Conservation (phyloP, 345 rosid species). For the Aquilaria sinensis region DNA sequence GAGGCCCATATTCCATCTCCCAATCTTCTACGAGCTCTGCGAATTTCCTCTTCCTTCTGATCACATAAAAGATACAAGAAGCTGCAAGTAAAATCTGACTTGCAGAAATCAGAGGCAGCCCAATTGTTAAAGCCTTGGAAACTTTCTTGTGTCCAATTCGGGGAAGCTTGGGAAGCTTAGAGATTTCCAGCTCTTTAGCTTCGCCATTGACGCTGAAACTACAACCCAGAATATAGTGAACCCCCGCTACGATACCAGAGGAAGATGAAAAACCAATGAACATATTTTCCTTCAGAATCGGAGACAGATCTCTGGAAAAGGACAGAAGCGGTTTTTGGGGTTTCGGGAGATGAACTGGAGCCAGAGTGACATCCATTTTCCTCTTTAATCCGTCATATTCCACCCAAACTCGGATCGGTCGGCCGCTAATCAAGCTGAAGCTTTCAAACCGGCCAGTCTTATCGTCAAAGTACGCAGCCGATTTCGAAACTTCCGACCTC, state of each 20-base stretch:
- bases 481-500: slow-evolving; percentile 5
- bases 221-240: slow-evolving; percentile 77
- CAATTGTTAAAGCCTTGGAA: too few relatives aligned
- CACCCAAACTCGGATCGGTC: slow-evolving; percentile 46
- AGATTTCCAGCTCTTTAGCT: slow-evolving; percentile 35
- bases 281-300: slow-evolving; percentile 23
- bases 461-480: slow-evolving; percentile 19
- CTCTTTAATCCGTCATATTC: slow-evolving; percentile 45
- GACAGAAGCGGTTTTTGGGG: slow-evolving; percentile 42
- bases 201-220: slow-evolving; percentile 47
- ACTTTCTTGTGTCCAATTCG: too few relatives aligned
- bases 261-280: slow-evolving; percentile 78
- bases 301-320: slow-evolving; percentile 4
- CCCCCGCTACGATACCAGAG: slow-evolving; percentile 49
- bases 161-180: too few relatives aligned
- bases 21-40: too few relatives aligned
- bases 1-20: too few relatives aligned
- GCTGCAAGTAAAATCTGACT: too few relatives aligned
- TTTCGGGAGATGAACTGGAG: slow-evolving; percentile 25
- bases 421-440: slow-evolving; percentile 28
- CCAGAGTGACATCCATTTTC: slow-evolving; percentile 34
- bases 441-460: slow-evolving; percentile 9
- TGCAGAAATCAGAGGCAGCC: too few relatives aligned
- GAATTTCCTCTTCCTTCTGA: too few relatives aligned
- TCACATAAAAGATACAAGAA: too few relatives aligned